Base-by-base conservation (phyloP, 192 early-diverging fungal genomes). In the Chytriomyces sp. region DNA sequence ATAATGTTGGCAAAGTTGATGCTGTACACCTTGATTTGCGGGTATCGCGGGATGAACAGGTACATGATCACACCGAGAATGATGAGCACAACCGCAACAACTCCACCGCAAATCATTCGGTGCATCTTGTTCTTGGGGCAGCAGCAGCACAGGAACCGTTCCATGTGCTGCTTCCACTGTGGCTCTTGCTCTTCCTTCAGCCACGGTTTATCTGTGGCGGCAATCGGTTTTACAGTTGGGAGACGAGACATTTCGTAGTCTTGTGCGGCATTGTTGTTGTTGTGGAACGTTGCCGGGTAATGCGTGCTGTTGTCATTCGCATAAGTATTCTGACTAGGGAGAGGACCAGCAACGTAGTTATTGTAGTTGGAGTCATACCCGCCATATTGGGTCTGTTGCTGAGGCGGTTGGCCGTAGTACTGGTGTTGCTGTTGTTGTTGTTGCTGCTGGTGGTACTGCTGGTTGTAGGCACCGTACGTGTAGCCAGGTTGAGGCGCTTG, bases 21-120 rank as follows among this genome's bases (percentile, higher is more conserved):
- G 11, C 60, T 45, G 60, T 75, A 75, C 7, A 79, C 72, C 43
- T 49, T 16, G 64, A 79, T 79, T 46, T 77, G 13, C 10, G 63
- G 75, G 50, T 70, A 78, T 43, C 69, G 48, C 28, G 67, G 65
- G 24, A 68, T 35, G 48, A 10, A 64, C n/a, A 78, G 46, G 28
- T 45, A 61, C 13, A 62, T 2, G 11, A 60, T 11, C 45, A 72
- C 59, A 28, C 28, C 50, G 43, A 70, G 35, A 26, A 60, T 61
- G 44, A 77, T 69, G n/a, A 72, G n/a, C 7, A 68, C 61, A 65
- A 57, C 50, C 3, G 60, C 9, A 64, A 79, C 35, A 18, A 50
- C 35, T 26, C 18, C 47, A 23, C 61, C 24, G 28, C 73, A 75
- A 53, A 75, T 66, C 16, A 75, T 16, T 11, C 49, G 43, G 43